Conservation (phyloP, 768 basidiomycete species). For the Pleurotus tuoliensis region DNA sequence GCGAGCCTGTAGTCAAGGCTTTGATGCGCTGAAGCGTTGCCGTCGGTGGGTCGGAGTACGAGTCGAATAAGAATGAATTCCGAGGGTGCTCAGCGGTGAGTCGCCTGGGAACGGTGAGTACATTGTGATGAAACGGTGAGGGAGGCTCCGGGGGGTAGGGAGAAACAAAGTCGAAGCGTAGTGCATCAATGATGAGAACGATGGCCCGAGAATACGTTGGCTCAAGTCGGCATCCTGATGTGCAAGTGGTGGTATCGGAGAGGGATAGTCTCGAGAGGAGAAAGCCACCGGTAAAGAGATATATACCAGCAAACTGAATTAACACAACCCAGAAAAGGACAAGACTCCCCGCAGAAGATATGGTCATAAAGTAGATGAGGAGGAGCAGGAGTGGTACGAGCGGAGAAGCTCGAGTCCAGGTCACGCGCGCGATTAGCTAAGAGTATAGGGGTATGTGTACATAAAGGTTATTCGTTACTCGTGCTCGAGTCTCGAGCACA, state of each 20-base stretch:
- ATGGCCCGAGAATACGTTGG: constrained; percentile 78
- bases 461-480: no score
- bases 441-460: no score
- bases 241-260: constrained; percentile 46
- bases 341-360: constrained; percentile 16
- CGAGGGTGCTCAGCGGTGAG: constrained; percentile 59
- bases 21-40: constrained; percentile 93
- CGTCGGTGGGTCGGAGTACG: constrained; percentile 91
- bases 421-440: no score
- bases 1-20: constrained; percentile 87
- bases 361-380: no score
- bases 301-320: constrained; percentile 75
- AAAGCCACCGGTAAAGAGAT: constrained; percentile 90
- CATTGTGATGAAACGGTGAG: constrained; percentile 74
- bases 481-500: no score
- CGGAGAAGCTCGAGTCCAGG: no score
- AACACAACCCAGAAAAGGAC: constrained; percentile 57
- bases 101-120: constrained; percentile 73
- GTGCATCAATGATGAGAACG: constrained; percentile 82
- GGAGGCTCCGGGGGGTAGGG: constrained; percentile 57
- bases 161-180: constrained; percentile 90
- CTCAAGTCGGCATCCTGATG: constrained; percentile 39
- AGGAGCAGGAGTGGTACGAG: no score
- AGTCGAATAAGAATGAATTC: constrained; percentile 82
- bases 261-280: constrained; percentile 78